Base-by-base conservation (phyloP, 2,329 filamentous ascomycete genomes). In the Ophiostoma ulmi region DNA sequence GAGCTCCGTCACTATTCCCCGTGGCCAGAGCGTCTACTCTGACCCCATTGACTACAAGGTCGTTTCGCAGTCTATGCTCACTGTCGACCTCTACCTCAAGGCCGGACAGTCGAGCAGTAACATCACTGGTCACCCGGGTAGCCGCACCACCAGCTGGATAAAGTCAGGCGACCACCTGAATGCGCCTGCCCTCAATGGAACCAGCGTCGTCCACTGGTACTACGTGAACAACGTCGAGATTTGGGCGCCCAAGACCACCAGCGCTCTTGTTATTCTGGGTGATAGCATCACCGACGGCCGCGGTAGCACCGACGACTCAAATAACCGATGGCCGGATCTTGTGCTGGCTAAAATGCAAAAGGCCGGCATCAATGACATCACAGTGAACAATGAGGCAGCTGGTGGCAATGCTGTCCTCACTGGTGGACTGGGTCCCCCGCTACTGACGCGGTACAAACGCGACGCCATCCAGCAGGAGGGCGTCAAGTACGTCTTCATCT, bases 181-280 rank as follows among this genome's bases (percentile, higher is more conserved):
- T 48, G 44, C 17, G n/a, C 44, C 44, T 7, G 5, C 44, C 44
- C 44, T 48, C 14, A 8, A 48, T 7, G 52, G 52, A 14, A 58
- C 52, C 52, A 58, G 52, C 22, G 52, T 58, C 52, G 52, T 26
- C 22, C 52, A 58, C 52, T 58, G 52, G 52, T 58, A 58, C 52
- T 58, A 58, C 13, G 22, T 58, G 7, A 58, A 58, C n/a, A 22
- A 22, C 11, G 52, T 58, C 13, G 52, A 58, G 8, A 3, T 26
- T 20, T 48, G 44, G 44, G 44, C 44, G 44, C 44, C 44, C 17
- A 48, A 48, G 44, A n/a, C 44, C 17, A 48, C 44, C 17, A 48
- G 44, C 17, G 44, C 44, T 48, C 44, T 48, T n/a, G 44, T 48
- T 5, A 48, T 48, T 48, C 17, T 48, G 17, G 44, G 44, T n/a